Conservation (phyloP, 2,329 filamentous ascomycete species). For the Ophiostoma himal-ulmi region DNA sequence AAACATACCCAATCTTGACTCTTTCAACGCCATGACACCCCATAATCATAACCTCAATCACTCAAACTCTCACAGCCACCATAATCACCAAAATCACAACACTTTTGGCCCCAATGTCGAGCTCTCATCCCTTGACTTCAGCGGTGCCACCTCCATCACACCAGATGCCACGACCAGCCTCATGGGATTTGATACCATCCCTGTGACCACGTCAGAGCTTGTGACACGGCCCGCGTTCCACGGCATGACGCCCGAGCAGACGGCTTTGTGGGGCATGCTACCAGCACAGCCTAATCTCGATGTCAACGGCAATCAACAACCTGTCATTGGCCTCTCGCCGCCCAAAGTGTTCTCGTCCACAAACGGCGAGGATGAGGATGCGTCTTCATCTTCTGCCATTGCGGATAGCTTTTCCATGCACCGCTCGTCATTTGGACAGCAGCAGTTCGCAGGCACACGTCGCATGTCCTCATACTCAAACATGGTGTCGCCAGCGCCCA, state of each 20-base stretch:
- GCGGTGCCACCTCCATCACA: background rate
- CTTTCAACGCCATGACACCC: conserved; percentile 9
- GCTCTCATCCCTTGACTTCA: conserved; percentile 11
- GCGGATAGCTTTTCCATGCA: conserved; percentile 17
- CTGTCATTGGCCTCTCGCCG: conserved; percentile 16
- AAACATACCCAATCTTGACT: conserved; percentile 12
- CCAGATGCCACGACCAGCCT: background rate
- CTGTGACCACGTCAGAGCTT: conserved; percentile 12
- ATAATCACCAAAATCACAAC: background rate
- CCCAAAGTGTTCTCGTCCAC: conserved; percentile 13
- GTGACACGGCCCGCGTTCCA: conserved; percentile 21
- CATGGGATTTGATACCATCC: conserved; percentile 16
- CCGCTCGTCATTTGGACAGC: conserved; percentile 8
- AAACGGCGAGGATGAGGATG: conserved; percentile 15
- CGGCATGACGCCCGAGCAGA: conserved; percentile 18
- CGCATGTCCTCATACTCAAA: conserved; percentile 15
- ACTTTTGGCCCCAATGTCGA: background rate
- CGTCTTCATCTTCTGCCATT: conserved; percentile 13
- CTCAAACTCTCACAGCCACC: background rate
- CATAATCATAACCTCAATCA: background rate
- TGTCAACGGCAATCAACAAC: background rate
- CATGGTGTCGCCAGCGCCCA: conserved; percentile 23
- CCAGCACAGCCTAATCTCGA: conserved; percentile 15
- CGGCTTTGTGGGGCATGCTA: conserved; percentile 17
- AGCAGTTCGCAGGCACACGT: conserved; percentile 2